Evolutionary conservation across 2,329 filamentous ascomycete genomes (phyloP), one percentile per base, ranked within the genome.

Genomic region (Parafenestella ontariensis): DNA sequence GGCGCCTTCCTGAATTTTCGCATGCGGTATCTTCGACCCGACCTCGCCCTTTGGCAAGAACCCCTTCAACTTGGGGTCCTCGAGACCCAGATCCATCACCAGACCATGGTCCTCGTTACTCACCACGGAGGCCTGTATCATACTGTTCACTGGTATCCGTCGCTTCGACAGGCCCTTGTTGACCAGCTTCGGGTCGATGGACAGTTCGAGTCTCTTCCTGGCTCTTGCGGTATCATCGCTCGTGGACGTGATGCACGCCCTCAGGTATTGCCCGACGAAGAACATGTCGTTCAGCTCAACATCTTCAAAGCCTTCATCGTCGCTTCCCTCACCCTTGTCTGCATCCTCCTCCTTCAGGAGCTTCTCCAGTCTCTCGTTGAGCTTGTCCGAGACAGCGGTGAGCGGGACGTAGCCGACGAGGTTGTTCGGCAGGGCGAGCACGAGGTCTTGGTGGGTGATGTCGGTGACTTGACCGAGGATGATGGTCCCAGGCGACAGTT

Each of bases 71-170:
- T 85, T 83, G 28, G 83, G 78, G 48, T 87, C 85, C 31, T 87
- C 82, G 6, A 98, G 80, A 17, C 92, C 92, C 33, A 98, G 78
- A 65, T 97, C 92, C 92, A 99, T 96, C 51, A 98, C 86, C 53
- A 95, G 84, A 58, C 95, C 95, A 70, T 96, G 93, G 67, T 99
- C 96, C 76, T 99, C 94, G n/a, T 96, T 89, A 75, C 94, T 99
- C 46, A 85, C 78, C 23, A 99, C 88, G 0, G 92, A 89, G 1
- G 92, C 94, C 83, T 98, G 96, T 18, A 98, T 80, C 41, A 90
- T 92, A 61, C 82, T 83, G 69, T 96, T 89, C 36, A 84, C 77
- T 9, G 95, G 87, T 9, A 97, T 77, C 66, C 92, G 91, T 36
- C 89, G 86, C 62, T 86, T 84, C 3, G 84, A 81, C 20, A 99